Conservation (phyloP, 2,329 filamentous ascomycete genomes). For the Nannizziopsis barbatae region DNA sequence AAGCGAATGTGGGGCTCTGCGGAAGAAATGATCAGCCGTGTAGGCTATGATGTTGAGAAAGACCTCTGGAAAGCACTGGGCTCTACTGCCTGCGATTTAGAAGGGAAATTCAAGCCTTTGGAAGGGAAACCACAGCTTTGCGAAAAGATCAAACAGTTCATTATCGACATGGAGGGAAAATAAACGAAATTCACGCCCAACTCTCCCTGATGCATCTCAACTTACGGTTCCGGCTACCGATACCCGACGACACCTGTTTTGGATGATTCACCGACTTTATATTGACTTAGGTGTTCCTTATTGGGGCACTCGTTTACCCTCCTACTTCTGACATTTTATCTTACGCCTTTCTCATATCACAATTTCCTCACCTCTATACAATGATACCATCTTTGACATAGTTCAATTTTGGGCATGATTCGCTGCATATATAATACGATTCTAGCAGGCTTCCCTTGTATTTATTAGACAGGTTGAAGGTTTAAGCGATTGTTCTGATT, state of each 20-base stretch:
- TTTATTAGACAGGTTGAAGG: not conserved
- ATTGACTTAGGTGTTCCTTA: too few species aligned
- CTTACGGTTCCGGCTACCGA: too few species aligned
- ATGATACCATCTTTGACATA: too few species aligned
- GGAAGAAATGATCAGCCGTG: conserved; percentile 25
- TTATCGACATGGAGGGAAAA: conserved; percentile 14
- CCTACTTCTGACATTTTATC: too few species aligned
- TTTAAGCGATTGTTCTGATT: not conserved
- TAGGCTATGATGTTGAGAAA: conserved; percentile 32
- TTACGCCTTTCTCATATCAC: too few species aligned
- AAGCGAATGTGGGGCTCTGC: conserved; percentile 30
- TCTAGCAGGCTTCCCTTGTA: not conserved
- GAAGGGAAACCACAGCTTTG: conserved; percentile 15
- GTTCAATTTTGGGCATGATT: too few species aligned
- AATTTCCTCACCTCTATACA: too few species aligned
- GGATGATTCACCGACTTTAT: too few species aligned
- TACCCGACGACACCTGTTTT: too few species aligned
- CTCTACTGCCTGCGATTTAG: conserved; percentile 30
- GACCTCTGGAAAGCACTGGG: conserved; percentile 34
- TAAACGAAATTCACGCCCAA: not conserved
- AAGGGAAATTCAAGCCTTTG: conserved; percentile 17
- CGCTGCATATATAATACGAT: too few species aligned
- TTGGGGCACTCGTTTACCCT: too few species aligned
- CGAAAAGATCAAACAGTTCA: conserved; percentile 14
- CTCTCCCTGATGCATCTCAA: not conserved